A percentile compares a stretch with the other conserved stretches of the same genome.
Conservation (phyloP, 192 early-diverging fungal genomes). For the Podila minutissima region DNA sequence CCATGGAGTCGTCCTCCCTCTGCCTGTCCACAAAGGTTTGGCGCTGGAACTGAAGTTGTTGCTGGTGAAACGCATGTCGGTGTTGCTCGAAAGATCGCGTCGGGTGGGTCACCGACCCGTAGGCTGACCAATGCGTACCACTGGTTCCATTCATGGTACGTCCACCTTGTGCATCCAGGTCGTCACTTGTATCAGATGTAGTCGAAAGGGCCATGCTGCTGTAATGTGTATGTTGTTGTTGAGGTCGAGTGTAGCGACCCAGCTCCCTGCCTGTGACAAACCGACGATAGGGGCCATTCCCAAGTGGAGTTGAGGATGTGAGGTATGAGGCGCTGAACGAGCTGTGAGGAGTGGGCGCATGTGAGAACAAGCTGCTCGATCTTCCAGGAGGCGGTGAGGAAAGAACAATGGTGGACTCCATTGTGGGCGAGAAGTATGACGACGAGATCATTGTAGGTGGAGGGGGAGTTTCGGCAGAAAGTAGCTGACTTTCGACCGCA, state of each 20-base stretch:
- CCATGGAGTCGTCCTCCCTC: neutral
- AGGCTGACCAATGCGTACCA: constrained; percentile 22
- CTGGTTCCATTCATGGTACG: neutral
- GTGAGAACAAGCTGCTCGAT: neutral
- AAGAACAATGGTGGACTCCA: constrained; percentile 31
- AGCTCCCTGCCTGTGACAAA: constrained; percentile 39
- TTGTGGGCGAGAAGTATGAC: constrained; percentile 32
- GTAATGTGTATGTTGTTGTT: neutral
- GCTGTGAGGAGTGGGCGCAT: neutral
- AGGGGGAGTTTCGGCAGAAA: neutral
- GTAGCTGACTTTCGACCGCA: neutral
- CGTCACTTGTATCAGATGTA: neutral
- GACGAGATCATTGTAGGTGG: constrained; percentile 27
- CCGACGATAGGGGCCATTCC: constrained; percentile 16
- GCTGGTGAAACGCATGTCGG: constrained; percentile 3
- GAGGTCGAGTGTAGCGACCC: neutral
- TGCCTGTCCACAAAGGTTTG: neutral
- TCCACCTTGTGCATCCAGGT: constrained; percentile 4
- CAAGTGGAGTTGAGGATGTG: neutral
- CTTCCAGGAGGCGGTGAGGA: constrained; percentile 39
- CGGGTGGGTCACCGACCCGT: constrained; percentile 10
- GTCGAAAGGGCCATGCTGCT: neutral
- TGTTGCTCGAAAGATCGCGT: constrained; percentile 19
- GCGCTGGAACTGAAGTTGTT: neutral
- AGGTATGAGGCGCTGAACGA: neutral